Evolutionary conservation across 1,284 basidiomycete genomes (phyloP), one percentile per base, ranked within the genome.

Genomic region (Tylopilus sp.): DNA sequence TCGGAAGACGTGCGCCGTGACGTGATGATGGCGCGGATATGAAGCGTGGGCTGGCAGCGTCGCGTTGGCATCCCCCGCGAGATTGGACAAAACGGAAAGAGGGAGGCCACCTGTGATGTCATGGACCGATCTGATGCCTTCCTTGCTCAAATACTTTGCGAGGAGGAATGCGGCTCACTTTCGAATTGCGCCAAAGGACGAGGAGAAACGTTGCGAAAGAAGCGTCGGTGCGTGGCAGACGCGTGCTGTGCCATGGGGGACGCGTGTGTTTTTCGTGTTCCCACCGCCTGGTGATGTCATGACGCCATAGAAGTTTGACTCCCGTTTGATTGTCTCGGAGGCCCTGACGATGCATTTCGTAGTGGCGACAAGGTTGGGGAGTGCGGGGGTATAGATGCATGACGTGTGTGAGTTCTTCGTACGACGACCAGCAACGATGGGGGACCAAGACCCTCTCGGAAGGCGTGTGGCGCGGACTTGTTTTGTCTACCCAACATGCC

Each of bases 201-300:
- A 19, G 31, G 31, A 34, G 8, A 49, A 59, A 54, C 43, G 51
- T 59, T 52, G 50, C 19, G 18, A 12, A 33, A 48, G 39, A 34
- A 40, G 33, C 7, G 46, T 21, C 8, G 28, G 38, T 45, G 56
- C 55, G 52, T 63, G 61, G 53, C 41, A 19, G 52, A 58, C 59
- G 51, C 63, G 64, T 66, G 64, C 45, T 42, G 52, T 63, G 55
- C 61, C 60, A 58, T 63, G 58, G 60, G 52, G 58, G 36, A 54
- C 56, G 50, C 56, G 52, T 61, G 57, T 57, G 43, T 53, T 43
- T 47, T 49, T 53, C 47, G 48, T 51, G 46, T 54, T 50, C 29
- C 37, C 33, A 48, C 41, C 44, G 39, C 26, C 25, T 34, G 41
- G 31, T 53, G 59, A 57, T 56, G 49, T 51, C 41, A 64, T 66